These are phyloP conservation scores for Helenozyma baotianmanensis DNA, from an alignment of 805 yeast species.

Conservation along the genomic window DNA sequence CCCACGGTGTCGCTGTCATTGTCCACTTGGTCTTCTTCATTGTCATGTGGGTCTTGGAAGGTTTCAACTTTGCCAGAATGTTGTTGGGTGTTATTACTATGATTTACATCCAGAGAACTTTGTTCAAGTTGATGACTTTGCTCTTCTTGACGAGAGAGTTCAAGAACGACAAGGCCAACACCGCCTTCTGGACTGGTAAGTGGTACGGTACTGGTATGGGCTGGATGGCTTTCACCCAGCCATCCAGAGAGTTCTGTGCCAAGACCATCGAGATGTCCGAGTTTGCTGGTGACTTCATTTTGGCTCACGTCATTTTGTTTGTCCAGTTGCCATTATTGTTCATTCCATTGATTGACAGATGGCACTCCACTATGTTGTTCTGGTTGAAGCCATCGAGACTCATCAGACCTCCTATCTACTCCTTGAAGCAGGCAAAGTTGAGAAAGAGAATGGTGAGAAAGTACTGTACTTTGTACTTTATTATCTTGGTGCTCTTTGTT, in stretches of 20 bases:
- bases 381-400: slow-evolving; percentile 97
- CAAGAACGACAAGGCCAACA: slow-evolving; percentile 90
- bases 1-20: slow-evolving; percentile 92
- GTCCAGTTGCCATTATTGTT: slow-evolving; percentile 82
- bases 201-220: slow-evolving; percentile 97
- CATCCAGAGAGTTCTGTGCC: slow-evolving; percentile 90
- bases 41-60: slow-evolving; percentile 95
- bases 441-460: slow-evolving; percentile 97
- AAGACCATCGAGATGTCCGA: slow-evolving; percentile 91
- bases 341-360: slow-evolving; percentile 87
- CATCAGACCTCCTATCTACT: slow-evolving; percentile 96
- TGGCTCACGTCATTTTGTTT: slow-evolving; percentile 87
- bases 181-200: slow-evolving; percentile 99
- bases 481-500: slow-evolving; percentile 63
- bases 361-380: slow-evolving; percentile 98
- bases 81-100: slow-evolving; percentile 80
- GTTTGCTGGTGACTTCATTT: slow-evolving; percentile 92
- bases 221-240: slow-evolving; percentile 91
- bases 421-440: slow-evolving; percentile 91
- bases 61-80: slow-evolving; percentile 84
- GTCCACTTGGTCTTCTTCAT: slow-evolving; percentile 84
- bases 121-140: slow-evolving; percentile 80
- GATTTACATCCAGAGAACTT: slow-evolving; percentile 80
- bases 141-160: slow-evolving; percentile 87
- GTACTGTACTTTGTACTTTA: slow-evolving; percentile 78